phyloP scores from a whole-genome alignment of 768 basidiomycete species.

The Lanmaoa pseudosensibilis region DNA sequence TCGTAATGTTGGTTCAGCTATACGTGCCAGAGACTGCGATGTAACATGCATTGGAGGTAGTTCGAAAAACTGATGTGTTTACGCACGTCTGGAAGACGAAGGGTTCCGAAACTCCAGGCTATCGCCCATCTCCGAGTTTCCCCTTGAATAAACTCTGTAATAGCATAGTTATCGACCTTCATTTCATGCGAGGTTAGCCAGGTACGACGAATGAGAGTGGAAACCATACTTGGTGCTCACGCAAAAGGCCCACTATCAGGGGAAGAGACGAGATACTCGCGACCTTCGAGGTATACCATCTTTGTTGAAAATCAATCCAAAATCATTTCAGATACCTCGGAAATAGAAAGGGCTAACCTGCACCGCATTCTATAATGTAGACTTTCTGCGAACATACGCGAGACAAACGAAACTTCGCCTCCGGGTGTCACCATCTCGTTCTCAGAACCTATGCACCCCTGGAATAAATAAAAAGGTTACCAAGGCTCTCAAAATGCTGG shows the following conservation, averaged over 20 bases:
- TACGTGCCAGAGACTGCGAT: constrained; percentile 37
- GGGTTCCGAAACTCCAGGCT: constrained; percentile 75
- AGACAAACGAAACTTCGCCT: constrained; percentile 81
- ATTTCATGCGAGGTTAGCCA: not conserved
- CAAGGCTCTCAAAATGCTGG: not conserved
- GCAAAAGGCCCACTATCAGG: constrained; percentile 57
- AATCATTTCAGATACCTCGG: not conserved
- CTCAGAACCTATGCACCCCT: constrained; percentile 86
- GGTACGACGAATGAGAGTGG: not conserved
- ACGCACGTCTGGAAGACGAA: constrained; percentile 77
- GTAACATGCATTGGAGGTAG: constrained; percentile 32
- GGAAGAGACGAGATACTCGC: constrained; percentile 80
- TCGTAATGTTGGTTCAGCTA: constrained; percentile 44
- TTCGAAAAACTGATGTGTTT: not conserved
- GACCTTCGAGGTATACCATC: constrained; percentile 94
- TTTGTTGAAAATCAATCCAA: not conserved
- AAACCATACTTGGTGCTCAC: constrained; percentile 41
- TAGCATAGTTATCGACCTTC: constrained; percentile 84
- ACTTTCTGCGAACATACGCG: constrained; percentile 77
- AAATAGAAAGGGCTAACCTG: constrained; percentile 41
- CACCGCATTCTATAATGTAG: constrained; percentile 48
- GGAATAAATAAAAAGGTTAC: not conserved
- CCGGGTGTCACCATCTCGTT: constrained; percentile 89
- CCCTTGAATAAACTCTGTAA: constrained; percentile 83
- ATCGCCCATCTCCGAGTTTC: constrained; percentile 91